Percentiles rank a stretch among this genome's conserved stretches.
Evolutionary conservation across 129 eudicot species (phyloP).

Genomic region (Saussurea involucrata): DNA sequence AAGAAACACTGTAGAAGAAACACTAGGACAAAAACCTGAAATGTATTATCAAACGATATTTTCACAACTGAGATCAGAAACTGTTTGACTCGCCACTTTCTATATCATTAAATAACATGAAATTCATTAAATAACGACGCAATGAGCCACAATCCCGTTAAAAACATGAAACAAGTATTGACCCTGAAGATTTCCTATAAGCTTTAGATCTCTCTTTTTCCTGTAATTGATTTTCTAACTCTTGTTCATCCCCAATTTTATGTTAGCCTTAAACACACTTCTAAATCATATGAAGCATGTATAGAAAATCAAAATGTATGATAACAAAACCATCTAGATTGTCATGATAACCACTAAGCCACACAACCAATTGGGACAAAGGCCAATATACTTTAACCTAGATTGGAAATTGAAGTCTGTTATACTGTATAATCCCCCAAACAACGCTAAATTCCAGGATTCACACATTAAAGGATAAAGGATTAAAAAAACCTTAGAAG

Average conservation of each 20-base stretch:
- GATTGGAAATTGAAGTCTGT: background rate
- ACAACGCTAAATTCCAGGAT: background rate
- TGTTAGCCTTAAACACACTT: background rate
- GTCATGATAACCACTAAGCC: background rate
- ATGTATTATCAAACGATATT: too few species aligned
- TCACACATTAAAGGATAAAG: background rate
- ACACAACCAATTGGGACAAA: background rate
- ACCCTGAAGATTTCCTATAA: background rate
- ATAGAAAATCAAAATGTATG: background rate
- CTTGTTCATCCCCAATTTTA: background rate
- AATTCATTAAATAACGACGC: too few species aligned
- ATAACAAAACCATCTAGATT: background rate
- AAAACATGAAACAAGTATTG: too few species aligned
- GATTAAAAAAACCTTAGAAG: background rate
- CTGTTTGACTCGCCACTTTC: too few species aligned
- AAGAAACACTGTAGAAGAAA: too few species aligned
- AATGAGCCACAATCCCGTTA: too few species aligned
- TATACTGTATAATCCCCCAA: conserved; percentile 9
- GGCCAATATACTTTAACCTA: background rate
- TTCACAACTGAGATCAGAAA: too few species aligned
- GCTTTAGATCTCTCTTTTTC: background rate
- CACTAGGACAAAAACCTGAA: too few species aligned
- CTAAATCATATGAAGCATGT: background rate
- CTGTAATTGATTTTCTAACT: background rate
- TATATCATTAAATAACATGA: too few species aligned